Conservation (phyloP, 495 filamentous ascomycete species). For the Hyaloscypha finlandica region DNA sequence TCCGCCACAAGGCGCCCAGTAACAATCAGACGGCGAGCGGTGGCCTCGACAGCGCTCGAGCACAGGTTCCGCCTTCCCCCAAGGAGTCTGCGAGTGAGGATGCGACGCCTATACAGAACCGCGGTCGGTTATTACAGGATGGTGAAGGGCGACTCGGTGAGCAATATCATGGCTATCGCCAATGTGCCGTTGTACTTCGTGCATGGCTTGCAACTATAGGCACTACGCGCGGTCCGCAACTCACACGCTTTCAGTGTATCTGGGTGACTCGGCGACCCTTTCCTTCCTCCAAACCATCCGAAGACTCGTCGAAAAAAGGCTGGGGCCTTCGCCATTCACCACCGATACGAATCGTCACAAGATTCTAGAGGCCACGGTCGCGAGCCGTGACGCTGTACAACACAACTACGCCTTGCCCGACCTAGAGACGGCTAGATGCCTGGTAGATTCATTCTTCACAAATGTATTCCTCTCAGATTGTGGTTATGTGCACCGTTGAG, state of each 20-base stretch:
- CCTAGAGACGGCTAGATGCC: slow-evolving; percentile 1
- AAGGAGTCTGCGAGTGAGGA: slow-evolving; percentile 7
- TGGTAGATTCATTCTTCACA: slow-evolving; percentile 15
- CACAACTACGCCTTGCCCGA: slow-evolving; percentile 18
- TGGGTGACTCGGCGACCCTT: slow-evolving; percentile 12
- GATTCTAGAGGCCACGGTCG: slow-evolving; percentile 12
- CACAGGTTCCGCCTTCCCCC: background rate
- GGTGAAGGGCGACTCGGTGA: slow-evolving; percentile 15
- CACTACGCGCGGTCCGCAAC: background rate
- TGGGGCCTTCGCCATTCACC: slow-evolving; percentile 16
- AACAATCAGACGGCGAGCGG: too few species aligned
- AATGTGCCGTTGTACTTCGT: too few species aligned
- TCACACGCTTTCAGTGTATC: background rate
- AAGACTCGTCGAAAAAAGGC: slow-evolving; percentile 8
- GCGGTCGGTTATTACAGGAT: slow-evolving; percentile 14
- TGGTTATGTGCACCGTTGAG: too few species aligned
- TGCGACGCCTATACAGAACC: slow-evolving; percentile 18
- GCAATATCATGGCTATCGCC: background rate
- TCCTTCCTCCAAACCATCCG: slow-evolving; percentile 16
- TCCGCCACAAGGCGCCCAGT: too few species aligned
- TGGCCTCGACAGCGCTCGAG: background rate
- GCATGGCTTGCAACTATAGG: too few species aligned
- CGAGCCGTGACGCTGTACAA: background rate
- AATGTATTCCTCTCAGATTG: background rate
- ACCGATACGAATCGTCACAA: slow-evolving; percentile 10